Percentiles rank a stretch among this genome's conserved stretches.
phyloP scores from a whole-genome alignment of 306 rosid species.

The Castanopsis chinensis region DNA sequence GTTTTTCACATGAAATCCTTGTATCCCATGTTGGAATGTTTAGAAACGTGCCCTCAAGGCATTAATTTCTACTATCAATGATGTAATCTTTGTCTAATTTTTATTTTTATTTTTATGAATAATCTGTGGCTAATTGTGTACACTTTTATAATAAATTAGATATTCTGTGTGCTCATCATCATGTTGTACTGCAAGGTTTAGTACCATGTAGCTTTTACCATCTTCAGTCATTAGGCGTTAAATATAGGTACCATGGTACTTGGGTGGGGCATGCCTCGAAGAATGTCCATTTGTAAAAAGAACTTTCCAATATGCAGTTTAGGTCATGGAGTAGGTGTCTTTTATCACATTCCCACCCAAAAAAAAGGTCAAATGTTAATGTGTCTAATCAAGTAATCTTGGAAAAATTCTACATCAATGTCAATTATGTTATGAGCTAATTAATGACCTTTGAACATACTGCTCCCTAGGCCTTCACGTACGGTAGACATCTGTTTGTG shows the following conservation, averaged over 20 bases:
- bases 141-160: neutral
- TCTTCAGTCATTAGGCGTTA: neutral
- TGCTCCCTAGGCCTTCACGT: too few relatives aligned
- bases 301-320: neutral
- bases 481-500: too few relatives aligned
- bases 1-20: neutral
- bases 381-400: neutral
- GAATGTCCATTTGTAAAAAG: neutral
- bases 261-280: neutral
- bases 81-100: neutral
- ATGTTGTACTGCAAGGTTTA: neutral
- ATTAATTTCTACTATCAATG: neutral
- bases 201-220: neutral
- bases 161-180: neutral
- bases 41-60: neutral
- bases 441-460: too few relatives aligned
- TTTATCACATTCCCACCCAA: neutral
- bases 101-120: neutral
- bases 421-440: neutral
- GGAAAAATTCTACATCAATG: neutral
- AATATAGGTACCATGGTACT: neutral
- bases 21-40: neutral
- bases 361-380: neutral
- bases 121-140: neutral
- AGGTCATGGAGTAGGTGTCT: neutral